These are phyloP conservation scores for Cryptosporidium tyzzeri DNA, from an alignment of 169 alveolate species.

Conservation along the genomic window DNA sequence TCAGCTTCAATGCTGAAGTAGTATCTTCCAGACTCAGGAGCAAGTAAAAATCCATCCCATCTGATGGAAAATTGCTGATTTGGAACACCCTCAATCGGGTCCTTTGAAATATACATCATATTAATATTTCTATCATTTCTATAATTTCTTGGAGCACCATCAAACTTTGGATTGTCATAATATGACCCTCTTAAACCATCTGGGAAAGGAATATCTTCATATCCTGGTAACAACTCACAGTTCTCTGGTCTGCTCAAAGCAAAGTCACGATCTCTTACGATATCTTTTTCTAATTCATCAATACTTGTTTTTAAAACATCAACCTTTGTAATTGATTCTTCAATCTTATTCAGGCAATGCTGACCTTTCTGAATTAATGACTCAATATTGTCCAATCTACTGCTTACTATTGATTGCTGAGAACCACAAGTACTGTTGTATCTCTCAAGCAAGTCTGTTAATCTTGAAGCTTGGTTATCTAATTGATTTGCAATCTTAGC, in stretches of 20 bases:
- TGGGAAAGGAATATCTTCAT: constrained; percentile 82
- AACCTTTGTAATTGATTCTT: constrained; percentile 82
- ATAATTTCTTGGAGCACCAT: constrained; percentile 82
- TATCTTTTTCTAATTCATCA: constrained; percentile 81
- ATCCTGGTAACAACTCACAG: constrained; percentile 82
- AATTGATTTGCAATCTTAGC: constrained; percentile 71
- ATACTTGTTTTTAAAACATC: constrained; percentile 82
- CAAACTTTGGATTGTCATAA: constrained; percentile 80
- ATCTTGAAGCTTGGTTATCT: constrained; percentile 69
- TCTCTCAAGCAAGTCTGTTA: constrained; percentile 62
- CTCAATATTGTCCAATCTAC: constrained; percentile 68
- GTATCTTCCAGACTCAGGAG: constrained; percentile 86
- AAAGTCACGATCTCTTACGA: constrained; percentile 77
- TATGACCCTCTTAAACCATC: constrained; percentile 85
- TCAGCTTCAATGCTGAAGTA: constrained; percentile 86
- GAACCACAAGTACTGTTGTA: constrained; percentile 73
- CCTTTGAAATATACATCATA: constrained; percentile 83
- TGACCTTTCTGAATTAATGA: constrained; percentile 74
- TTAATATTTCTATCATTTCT: constrained; percentile 86
- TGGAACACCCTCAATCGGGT: constrained; percentile 86
- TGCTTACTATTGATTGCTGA: constrained; percentile 72
- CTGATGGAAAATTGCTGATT: constrained; percentile 88
- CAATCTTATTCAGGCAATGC: constrained; percentile 80
- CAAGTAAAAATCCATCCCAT: constrained; percentile 88
- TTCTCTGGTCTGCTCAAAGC: constrained; percentile 79